Conservation (phyloP, 2,329 filamentous ascomycete species). For the Thielaviopsis euricoi region DNA sequence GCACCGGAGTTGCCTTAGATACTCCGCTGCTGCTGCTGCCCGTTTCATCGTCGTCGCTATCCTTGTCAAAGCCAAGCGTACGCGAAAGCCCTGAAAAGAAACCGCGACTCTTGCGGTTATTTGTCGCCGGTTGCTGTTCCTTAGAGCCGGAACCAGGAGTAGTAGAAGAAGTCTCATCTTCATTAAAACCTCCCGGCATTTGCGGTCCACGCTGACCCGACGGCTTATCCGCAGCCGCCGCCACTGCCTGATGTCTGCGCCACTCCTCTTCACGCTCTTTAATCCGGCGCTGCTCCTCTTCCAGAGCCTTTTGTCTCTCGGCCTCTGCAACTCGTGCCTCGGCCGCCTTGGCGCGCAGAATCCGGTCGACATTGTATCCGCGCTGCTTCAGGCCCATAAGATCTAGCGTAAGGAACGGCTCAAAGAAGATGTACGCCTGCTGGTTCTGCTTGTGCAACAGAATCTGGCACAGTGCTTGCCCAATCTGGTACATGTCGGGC, state of each 20-base stretch:
- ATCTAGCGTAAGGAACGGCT: conserved; percentile 76
- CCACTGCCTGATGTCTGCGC: conserved; percentile 22
- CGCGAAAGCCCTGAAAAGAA: conserved; percentile 54
- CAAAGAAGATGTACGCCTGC: conserved; percentile 77
- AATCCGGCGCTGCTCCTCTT: conserved; percentile 54
- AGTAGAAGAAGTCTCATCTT: not conserved
- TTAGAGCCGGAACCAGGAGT: not conserved
- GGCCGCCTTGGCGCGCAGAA: conserved; percentile 71
- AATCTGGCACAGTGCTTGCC: conserved; percentile 67
- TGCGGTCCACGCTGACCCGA: conserved; percentile 20
- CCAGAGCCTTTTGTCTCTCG: conserved; percentile 56
- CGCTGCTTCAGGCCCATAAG: conserved; percentile 67
- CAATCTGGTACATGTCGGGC: conserved; percentile 82
- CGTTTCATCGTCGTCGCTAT: conserved; percentile 19
- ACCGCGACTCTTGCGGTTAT: conserved; percentile 30
- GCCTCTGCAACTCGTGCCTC: conserved; percentile 79
- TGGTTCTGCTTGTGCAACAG: conserved; percentile 71
- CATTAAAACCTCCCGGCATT: conserved; percentile 12
- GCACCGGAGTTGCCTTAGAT: not conserved
- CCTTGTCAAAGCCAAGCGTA: conserved; percentile 48
- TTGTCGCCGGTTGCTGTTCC: conserved; percentile 17
- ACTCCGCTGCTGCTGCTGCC: conserved; percentile 5
- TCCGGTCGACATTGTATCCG: conserved; percentile 93
- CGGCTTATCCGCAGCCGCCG: conserved; percentile 10
- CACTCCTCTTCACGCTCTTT: conserved; percentile 36